These are phyloP conservation scores for Colletotrichum sidae DNA, from an alignment of 2,329 filamentous ascomycete genomes.

Conservation along the genomic window DNA sequence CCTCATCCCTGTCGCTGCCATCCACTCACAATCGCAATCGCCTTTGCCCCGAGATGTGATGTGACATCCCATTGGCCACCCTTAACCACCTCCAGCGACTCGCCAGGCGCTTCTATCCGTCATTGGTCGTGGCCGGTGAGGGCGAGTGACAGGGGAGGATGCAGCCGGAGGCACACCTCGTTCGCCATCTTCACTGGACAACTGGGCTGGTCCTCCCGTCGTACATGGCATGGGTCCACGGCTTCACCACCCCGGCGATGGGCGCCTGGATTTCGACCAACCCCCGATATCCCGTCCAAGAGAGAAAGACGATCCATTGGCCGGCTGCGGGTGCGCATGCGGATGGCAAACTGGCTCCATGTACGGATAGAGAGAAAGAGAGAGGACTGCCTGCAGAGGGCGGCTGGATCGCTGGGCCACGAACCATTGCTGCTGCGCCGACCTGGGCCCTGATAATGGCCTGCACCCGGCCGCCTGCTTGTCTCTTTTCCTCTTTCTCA, in stretches of 20 bases:
- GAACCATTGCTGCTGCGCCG: background rate
- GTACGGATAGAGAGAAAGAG: background rate
- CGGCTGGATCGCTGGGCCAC: conserved; percentile 30
- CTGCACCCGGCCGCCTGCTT: background rate
- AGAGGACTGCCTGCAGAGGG: background rate
- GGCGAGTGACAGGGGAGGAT: no score
- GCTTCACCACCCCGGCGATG: background rate
- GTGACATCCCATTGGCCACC: conserved; percentile 17
- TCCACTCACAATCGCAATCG: conserved; percentile 15
- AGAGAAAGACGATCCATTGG: conserved; percentile 30
- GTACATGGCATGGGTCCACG: background rate
- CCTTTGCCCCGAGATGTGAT: conserved; percentile 21
- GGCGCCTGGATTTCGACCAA: background rate
- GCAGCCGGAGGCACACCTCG: no score
- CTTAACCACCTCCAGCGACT: conserved; percentile 27
- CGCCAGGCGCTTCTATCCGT: conserved; percentile 25
- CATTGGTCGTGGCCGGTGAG: conserved; percentile 17
- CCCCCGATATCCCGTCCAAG: background rate
- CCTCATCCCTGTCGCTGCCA: conserved; percentile 31
- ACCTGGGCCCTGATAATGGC: background rate
- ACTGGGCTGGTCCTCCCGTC: background rate
- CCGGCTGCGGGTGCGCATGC: conserved; percentile 32
- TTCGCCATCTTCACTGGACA: no score
- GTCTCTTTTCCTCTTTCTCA: no score
- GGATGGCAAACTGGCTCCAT: conserved; percentile 25